Conservation (phyloP, 2,329 filamentous ascomycete genomes). For the Chaetomium sp. region DNA sequence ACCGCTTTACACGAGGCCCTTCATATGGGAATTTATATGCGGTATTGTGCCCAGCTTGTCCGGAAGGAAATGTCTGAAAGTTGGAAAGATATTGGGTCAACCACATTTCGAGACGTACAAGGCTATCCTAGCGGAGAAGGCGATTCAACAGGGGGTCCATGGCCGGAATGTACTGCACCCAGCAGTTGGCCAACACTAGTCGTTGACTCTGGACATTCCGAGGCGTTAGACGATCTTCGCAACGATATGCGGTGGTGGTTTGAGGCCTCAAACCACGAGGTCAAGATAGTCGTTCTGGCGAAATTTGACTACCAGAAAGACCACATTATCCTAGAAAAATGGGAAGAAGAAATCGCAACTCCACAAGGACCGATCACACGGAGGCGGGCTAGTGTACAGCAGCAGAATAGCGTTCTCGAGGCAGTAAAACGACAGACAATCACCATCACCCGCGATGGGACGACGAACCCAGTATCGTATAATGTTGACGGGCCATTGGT, state of each 20-base stretch:
- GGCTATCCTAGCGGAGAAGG: slow-evolving; percentile 2
- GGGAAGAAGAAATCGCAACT: slow-evolving; percentile 16
- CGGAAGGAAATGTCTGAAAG: neutral
- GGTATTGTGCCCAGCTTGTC: neutral
- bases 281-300: slow-evolving; percentile 19
- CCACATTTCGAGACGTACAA: neutral
- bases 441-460: slow-evolving; percentile 11
- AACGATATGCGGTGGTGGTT: slow-evolving; percentile 12
- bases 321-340: slow-evolving; percentile 13
- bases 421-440: slow-evolving; percentile 12
- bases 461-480: slow-evolving; percentile 12
- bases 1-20: slow-evolving; percentile 1
- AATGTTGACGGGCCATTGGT: slow-evolving; percentile 13
- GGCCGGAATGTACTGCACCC: neutral
- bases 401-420: slow-evolving; percentile 2
- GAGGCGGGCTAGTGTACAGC: neutral
- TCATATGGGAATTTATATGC: neutral
- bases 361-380: slow-evolving; percentile 5
- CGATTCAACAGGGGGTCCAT: slow-evolving; percentile 8
- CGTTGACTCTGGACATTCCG: slow-evolving; percentile 10
- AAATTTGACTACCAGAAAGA: slow-evolving; percentile 5
- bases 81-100: neutral
- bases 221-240: neutral
- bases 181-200: slow-evolving; percentile 17
- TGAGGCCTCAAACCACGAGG: slow-evolving; percentile 14